Evolutionary conservation across 2,329 filamentous ascomycete genomes (phyloP).

Genomic region (Aspergillus japonicus): DNA sequence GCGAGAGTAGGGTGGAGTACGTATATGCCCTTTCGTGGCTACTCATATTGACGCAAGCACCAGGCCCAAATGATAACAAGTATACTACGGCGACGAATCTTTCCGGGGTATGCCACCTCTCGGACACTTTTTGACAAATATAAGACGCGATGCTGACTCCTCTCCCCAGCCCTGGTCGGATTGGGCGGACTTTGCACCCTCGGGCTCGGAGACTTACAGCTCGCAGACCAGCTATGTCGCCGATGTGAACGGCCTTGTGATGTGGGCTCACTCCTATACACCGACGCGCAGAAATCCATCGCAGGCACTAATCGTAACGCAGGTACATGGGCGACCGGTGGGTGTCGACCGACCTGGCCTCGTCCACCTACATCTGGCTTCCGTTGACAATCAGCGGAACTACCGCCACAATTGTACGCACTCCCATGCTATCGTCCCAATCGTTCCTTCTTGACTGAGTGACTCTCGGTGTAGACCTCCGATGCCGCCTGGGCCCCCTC

Average conservation of each 20-base stretch:
- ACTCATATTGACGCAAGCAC: not conserved
- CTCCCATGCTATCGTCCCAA: fast-evolving
- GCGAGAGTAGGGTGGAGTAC: slow-evolving; percentile 11
- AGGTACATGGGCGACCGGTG: slow-evolving; percentile 67
- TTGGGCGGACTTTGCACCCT: slow-evolving; percentile 58
- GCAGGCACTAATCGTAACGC: not conserved
- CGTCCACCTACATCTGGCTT: slow-evolving; percentile 65
- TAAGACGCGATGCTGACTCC: not conserved
- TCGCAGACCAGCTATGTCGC: slow-evolving; percentile 64
- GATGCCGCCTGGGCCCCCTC: slow-evolving; percentile 9
- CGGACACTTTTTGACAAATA: too few species aligned
- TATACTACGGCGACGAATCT: slow-evolving; percentile 60
- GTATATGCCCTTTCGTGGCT: not conserved
- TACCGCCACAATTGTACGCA: slow-evolving; percentile 6
- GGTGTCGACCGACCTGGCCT: slow-evolving; percentile 58
- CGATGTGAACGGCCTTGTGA: slow-evolving; percentile 30
- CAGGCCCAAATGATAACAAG: slow-evolving; percentile 53
- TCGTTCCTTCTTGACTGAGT: not conserved
- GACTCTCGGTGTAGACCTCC: not conserved
- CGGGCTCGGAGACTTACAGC: slow-evolving; percentile 58
- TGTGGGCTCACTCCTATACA: slow-evolving; percentile 40
- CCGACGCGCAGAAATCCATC: not conserved
- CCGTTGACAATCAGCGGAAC: slow-evolving; percentile 44
- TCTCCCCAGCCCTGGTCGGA: slow-evolving; percentile 52
- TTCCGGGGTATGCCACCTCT: slow-evolving; percentile 39